Conservation (phyloP, 495 filamentous ascomycete genomes). For the Neurospora sp. region DNA sequence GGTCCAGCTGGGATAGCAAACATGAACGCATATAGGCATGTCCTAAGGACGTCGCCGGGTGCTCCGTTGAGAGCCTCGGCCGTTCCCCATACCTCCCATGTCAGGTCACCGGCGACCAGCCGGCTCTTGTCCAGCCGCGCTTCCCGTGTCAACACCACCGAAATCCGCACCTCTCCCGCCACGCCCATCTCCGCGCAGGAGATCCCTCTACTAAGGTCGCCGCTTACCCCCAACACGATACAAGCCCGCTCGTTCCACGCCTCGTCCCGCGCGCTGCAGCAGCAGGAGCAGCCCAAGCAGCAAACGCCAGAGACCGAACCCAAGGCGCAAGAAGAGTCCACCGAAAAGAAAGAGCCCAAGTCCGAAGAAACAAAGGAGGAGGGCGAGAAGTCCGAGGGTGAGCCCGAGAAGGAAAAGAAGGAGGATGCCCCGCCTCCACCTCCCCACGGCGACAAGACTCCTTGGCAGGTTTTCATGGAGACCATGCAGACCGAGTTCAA, state of each 20-base stretch:
- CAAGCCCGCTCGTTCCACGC: conserved; percentile 33
- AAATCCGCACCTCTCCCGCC: conserved; percentile 13
- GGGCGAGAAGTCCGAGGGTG: conserved; percentile 33
- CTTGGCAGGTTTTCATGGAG: conserved; percentile 97
- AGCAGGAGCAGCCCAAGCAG: conserved; percentile 19
- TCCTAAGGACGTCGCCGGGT: conserved; percentile 28
- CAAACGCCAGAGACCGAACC: conserved; percentile 13
- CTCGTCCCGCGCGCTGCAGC: conserved; percentile 23
- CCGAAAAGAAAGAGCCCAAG: conserved; percentile 22
- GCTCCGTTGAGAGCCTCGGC: conserved; percentile 27
- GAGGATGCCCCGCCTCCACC: conserved; percentile 81
- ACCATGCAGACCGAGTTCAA: conserved; percentile 89
- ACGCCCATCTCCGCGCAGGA: conserved; percentile 17
- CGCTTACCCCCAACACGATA: conserved; percentile 30
- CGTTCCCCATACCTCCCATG: conserved; percentile 33
- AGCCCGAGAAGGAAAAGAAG: conserved; percentile 47
- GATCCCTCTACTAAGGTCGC: conserved; percentile 31
- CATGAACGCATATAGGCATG: conserved; percentile 40
- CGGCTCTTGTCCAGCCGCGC: conserved; percentile 41
- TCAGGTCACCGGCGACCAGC: conserved; percentile 47
- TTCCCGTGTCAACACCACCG: conserved; percentile 9
- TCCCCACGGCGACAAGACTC: conserved; percentile 93
- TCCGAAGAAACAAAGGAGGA: conserved; percentile 38
- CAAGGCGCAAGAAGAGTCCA: conserved; percentile 26
- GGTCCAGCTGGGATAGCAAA: conserved; percentile 9